These are phyloP conservation scores for Macadamia tetraphylla DNA, from an alignment of 164 flowering plant species.

Conservation along the genomic window DNA sequence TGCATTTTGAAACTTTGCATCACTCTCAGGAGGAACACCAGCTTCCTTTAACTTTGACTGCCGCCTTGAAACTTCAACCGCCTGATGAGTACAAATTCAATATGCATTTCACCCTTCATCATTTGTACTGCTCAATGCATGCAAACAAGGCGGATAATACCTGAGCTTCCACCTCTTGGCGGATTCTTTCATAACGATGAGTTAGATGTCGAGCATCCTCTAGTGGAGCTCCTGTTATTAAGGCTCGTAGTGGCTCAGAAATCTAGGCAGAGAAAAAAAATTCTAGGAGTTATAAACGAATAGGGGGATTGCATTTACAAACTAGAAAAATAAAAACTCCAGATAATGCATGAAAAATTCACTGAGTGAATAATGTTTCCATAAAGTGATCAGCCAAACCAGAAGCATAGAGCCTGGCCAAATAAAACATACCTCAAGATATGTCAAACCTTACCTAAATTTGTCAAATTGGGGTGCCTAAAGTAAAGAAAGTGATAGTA, in stretches of 20 bases:
- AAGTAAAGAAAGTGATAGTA: too few relatives aligned
- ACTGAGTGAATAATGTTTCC: too few relatives aligned
- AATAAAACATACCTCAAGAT: too few relatives aligned
- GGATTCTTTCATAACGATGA: constrained; percentile 50
- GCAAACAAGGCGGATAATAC: constrained; percentile 23
- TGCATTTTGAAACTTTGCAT: constrained; percentile 48
- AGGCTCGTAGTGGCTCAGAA: constrained; percentile 51
- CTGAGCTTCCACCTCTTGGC: constrained; percentile 73
- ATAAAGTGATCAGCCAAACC: too few relatives aligned
- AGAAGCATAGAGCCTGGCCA: too few relatives aligned
- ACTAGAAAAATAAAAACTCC: not conserved
- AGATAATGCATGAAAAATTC: not conserved
- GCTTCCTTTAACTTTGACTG: constrained; percentile 45
- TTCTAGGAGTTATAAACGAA: constrained; percentile 10
- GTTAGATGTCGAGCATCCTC: constrained; percentile 74
- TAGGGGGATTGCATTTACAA: constrained; percentile 10
- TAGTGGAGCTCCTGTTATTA: constrained; percentile 60
- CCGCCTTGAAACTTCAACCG: constrained; percentile 57
- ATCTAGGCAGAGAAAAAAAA: constrained; percentile 34
- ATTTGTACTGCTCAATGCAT: constrained; percentile 4
- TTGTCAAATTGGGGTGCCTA: too few relatives aligned
- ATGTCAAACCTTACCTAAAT: too few relatives aligned
- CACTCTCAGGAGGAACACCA: constrained; percentile 38
- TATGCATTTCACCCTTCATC: constrained; percentile 6
- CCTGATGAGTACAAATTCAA: constrained; percentile 30